A percentile compares a stretch with the other conserved stretches of the same genome.
phyloP scores from a whole-genome alignment of 768 basidiomycete genomes.

The Leucosporidium scottii region DNA sequence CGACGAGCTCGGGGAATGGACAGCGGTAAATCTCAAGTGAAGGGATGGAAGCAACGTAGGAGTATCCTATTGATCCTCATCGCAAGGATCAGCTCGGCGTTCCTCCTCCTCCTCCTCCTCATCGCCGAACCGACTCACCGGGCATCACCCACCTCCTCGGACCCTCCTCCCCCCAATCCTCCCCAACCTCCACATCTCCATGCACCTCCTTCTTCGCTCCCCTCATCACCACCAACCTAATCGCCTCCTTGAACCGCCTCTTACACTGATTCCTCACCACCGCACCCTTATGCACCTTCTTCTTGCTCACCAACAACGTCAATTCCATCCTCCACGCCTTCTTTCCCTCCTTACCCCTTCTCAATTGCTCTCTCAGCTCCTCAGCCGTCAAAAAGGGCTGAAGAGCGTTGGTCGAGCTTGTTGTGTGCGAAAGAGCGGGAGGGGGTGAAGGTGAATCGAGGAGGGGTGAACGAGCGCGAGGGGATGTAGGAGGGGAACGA shows the following conservation, averaged over 20 bases:
- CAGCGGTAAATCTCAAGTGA: constrained; percentile 21
- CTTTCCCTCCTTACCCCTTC: background rate
- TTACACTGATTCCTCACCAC: constrained; percentile 18
- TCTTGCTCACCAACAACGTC: constrained; percentile 26
- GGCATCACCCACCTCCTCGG: constrained; percentile 20
- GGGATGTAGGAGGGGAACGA: too few species aligned
- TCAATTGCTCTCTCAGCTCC: background rate
- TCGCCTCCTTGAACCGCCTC: constrained; percentile 19
- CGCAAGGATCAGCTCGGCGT: too few species aligned
- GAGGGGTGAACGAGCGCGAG: too few species aligned
- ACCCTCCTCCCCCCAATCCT: constrained; percentile 10
- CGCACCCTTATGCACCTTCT: constrained; percentile 27
- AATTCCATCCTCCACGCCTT: constrained; percentile 20
- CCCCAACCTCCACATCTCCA: constrained; percentile 8
- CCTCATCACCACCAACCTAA: constrained; percentile 22
- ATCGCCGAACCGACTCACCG: background rate
- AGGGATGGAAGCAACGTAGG: constrained; percentile 13
- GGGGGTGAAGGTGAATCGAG: too few species aligned
- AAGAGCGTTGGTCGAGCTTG: too few species aligned
- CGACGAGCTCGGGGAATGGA: constrained; percentile 19
- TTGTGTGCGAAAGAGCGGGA: too few species aligned
- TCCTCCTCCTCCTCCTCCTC: background rate
- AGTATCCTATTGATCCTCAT: constrained; percentile 21
- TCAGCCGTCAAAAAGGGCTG: too few species aligned
- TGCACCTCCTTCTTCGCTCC: background rate